Base-by-base conservation (phyloP, 2,329 filamentous ascomycete species). In the Hymenoscyphus scutula region DNA sequence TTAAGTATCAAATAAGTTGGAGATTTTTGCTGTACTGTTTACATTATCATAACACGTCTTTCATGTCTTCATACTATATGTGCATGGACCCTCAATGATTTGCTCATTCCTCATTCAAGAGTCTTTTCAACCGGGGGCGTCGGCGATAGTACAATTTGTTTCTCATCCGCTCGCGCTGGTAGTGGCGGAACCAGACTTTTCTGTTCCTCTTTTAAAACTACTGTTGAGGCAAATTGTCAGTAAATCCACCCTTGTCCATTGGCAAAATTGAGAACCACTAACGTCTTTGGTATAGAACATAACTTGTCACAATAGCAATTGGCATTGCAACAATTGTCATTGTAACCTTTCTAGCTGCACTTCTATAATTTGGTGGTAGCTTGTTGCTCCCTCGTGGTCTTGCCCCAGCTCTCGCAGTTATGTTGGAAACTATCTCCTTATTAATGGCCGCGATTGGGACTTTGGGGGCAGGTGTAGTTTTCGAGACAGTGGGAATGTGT, bases 221-320 rank as follows among this genome's bases (percentile, higher is more conserved):
- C 67, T 68, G 51, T 29, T 4, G 17, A 23, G 2, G 2, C 7
- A 10, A 58, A 27, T 5, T 53, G 53, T 62, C 37, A 60, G 30
- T 48, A 23, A 45, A 29, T 7, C 15, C 15, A 29, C 4, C 4
- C n/a, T n/a, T n/a, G n/a, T n/a, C n/a, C n/a, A n/a, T n/a, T n/a
- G n/a, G n/a, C n/a, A n/a, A n/a, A 34, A 17, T 37, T 19, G 30
- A 32, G 15, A 1, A 60, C 5, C 27, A 68, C 72, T 67, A 53
- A 74, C 73, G 59, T 68, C 72, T 65, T 53, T 74, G 62, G 59
- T 70, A 74, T n/a, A 74, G 58, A 25, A 73, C 66, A 60, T 69
- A 74, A 57, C 72, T 73, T 37, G 73, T 74, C 10, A 73, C 73
- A 61, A 74, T 64, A 15, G 62, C 48, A 64, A 74, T 71, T 19